Evolutionary conservation across 371 early-diverging fungal genomes (phyloP), one percentile per base, ranked within the genome.

Genomic region (Agmasoma carcini): DNA sequence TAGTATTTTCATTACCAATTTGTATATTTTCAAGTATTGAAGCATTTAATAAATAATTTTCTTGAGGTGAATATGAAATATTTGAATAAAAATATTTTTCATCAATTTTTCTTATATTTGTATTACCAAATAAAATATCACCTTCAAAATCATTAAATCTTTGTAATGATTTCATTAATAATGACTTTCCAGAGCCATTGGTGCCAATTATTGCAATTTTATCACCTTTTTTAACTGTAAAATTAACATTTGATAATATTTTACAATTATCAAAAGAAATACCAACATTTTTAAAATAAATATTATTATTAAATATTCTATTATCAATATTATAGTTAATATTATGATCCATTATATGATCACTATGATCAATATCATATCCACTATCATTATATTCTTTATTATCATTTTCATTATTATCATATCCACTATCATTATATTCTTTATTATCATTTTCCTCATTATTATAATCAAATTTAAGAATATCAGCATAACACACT

Each of bases 91-190:
- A 71, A 9, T 78, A 79, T 1, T 65, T 55, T 66, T 84, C 83
- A 0, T 77, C 75, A 4, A 88, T 79, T 22, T 75, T 45, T 17
- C 77, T 72, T 55, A 92, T 81, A 63, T 89, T 84, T 68, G 82
- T 82, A 0, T 85, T 87, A 68, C 92, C 88, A 40, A 95, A 81
- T 55, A 74, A 62, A 30, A 97, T 85, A 3, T 6, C 23, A 20
- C 94, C 95, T 1, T 67, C 47, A 17, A 78, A 71, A 53, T 87
- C 87, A 66, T 86, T 86, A 72, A 89, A 89, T 48, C 60, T 61
- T 22, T 71, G 55, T 26, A 75, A 19, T 15, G 65, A 50, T 22
- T 63, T 63, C 0, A 74, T 37, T 17, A 76, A 45, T 6, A 70
- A 68, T 11, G 63, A 62, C 48, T 76, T 76, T 50, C 75, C 75